These are phyloP conservation scores for Corynespora cassiicola DNA, from an alignment of 2,329 filamentous ascomycete species.

Conservation along the genomic window DNA sequence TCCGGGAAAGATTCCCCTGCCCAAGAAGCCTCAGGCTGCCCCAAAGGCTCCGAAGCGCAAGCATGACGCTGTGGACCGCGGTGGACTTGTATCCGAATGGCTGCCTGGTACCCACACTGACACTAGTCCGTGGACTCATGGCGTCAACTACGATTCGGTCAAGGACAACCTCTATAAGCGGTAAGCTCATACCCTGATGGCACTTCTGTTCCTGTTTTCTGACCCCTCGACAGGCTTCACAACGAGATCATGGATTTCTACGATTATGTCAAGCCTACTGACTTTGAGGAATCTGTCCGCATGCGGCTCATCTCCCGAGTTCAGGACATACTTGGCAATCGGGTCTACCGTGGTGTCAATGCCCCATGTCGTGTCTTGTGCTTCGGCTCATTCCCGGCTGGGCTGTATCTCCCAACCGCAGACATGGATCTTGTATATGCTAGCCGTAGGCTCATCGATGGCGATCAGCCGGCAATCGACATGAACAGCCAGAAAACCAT, in stretches of 20 bases:
- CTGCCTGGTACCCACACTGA: conserved; percentile 38
- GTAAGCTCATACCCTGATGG: too few relatives aligned
- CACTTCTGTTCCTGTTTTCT: conserved; percentile 1
- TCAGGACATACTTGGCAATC: too few relatives aligned
- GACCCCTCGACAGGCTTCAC: conserved; percentile 67
- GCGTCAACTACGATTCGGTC: not conserved
- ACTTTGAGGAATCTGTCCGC: conserved; percentile 80
- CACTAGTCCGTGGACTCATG: conserved; percentile 60
- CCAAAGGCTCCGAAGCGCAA: conserved; percentile 68
- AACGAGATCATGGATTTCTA: conserved; percentile 92
- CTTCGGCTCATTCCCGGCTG: conserved; percentile 95
- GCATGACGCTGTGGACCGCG: conserved; percentile 52
- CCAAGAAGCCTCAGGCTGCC: conserved; percentile 18
- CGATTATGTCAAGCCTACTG: conserved; percentile 77
- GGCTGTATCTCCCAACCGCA: conserved; percentile 74
- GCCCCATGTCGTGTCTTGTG: conserved; percentile 68
- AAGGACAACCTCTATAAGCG: not conserved
- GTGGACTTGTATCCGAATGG: conserved; percentile 56
- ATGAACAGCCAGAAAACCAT: conserved; percentile 50
- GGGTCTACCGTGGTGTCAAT: too few relatives aligned
- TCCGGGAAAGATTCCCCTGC: conserved; percentile 13
- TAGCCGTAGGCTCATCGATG: conserved; percentile 65
- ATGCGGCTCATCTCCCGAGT: conserved; percentile 75
- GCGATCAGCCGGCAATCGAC: conserved; percentile 49
- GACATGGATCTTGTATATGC: conserved; percentile 95